Evolutionary conservation across 768 basidiomycete genomes (phyloP).

Genomic region (Tricholoma furcatifolium): DNA sequence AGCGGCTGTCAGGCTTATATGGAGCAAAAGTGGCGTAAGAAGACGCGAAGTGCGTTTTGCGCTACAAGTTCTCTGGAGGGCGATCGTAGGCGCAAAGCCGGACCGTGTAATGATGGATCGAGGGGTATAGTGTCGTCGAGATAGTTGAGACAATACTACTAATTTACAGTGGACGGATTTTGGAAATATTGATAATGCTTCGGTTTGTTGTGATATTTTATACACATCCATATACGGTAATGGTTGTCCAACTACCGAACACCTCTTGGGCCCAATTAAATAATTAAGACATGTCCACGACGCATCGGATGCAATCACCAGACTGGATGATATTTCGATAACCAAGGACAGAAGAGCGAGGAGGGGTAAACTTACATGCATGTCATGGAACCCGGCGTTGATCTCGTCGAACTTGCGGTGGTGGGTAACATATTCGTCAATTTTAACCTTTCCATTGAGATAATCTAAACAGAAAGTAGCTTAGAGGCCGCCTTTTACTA

Average conservation of each 20-base stretch:
- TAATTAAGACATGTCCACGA: slow-evolving; percentile 79
- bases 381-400: slow-evolving; percentile 89
- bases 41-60: slow-evolving; percentile 68
- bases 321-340: slow-evolving; percentile 36
- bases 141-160: not conserved
- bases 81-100: slow-evolving; percentile 56
- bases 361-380: slow-evolving; percentile 73
- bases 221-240: slow-evolving; percentile 5
- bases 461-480: slow-evolving; percentile 57
- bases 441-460: slow-evolving; percentile 74
- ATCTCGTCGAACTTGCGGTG: slow-evolving; percentile 70
- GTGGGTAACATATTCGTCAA: slow-evolving; percentile 98
- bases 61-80: slow-evolving; percentile 66
- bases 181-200: slow-evolving; percentile 1
- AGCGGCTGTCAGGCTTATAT: slow-evolving; percentile 53
- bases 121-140: slow-evolving; percentile 34
- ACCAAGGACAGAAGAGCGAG: not conserved
- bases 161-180: slow-evolving; percentile 11
- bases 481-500: not conserved
- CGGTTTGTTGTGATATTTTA: slow-evolving; percentile 5
- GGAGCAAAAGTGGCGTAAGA: slow-evolving; percentile 69
- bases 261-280: not conserved
- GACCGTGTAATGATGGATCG: slow-evolving; percentile 48
- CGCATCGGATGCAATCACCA: slow-evolving; percentile 92
- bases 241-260: slow-evolving; percentile 3